Evolutionary conservation across 108 stramenopile species (phyloP), one percentile per base, ranked within the genome.

Genomic region (Cyclotella sp.): DNA sequence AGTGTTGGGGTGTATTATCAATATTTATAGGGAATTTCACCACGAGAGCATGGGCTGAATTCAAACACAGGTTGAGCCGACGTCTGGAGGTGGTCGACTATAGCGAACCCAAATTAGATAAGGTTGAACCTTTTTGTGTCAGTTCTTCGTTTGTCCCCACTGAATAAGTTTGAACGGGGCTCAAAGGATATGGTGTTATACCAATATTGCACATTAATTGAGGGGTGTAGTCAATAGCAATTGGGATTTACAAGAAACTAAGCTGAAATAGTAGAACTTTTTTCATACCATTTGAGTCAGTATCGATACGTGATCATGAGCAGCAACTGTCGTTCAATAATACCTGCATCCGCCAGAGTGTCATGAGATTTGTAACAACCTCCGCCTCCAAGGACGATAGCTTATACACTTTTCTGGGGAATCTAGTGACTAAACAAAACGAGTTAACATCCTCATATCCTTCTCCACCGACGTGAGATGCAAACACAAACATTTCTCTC

Each of bases 341-440:
- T 79, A 40, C 90, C 90, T 3, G 68, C 81, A n/a, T 67, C 82
- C 24, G 52, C 63, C 14, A 94, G 49, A 3, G 76, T 88, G 0
- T 46, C 61, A 27, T 72, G 44, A 15, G 40, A 62, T 34, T 53
- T 49, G 30, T 54, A 77, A 12, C 27, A 67, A 16, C 53, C 60
- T 40, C 63, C 41, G 7, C 13, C 67, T 21, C 63, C 14, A 15
- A 64, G 5, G 73, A 70, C 45, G 49, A 54, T 14, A 85, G 15
- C 51, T 14, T 27, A 22, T 84, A 89, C 41, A 90, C 90, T 40
- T 78, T 76, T 27, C 94, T 86, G 12, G 94, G 94, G 77, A 89
- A 93, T 54, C 91, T 68, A 40, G 94, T 93, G 0, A 91, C 94
- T 65, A 95, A 73, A 27, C 84, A 89, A 79, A 93, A 90, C 12